Evolutionary conservation across 257 asterid species (phyloP).

Genomic region (Dorcoceras hygrometricum): DNA sequence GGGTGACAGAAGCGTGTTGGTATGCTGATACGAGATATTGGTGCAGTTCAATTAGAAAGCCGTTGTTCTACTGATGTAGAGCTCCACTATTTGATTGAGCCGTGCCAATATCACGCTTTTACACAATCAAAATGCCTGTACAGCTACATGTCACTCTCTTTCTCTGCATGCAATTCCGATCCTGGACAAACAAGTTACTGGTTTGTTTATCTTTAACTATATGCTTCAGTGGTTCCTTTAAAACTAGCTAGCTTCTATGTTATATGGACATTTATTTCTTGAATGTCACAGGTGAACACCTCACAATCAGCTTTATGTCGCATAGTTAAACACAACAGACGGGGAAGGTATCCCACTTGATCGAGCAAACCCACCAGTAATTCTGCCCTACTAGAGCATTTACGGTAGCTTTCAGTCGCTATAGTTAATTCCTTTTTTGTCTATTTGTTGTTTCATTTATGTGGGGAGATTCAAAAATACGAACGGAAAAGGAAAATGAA

Average conservation of each 20-base stretch:
- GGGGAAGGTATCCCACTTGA: not conserved
- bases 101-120: constrained; percentile 99
- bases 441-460: not conserved
- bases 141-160: constrained; percentile 16
- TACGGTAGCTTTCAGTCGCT: not conserved
- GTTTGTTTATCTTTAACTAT: constrained; percentile 7
- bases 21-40: constrained; percentile 61
- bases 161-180: constrained; percentile 23
- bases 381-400: not conserved
- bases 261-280: no score
- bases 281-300: constrained; percentile 7
- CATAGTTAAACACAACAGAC: not conserved
- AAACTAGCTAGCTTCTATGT: not conserved
- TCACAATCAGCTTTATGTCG: constrained; percentile 3
- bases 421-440: not conserved
- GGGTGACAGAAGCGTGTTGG: constrained; percentile 20
- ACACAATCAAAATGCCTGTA: constrained; percentile 8
- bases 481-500: constrained; percentile 11
- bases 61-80: constrained; percentile 43
- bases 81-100: constrained; percentile 90
- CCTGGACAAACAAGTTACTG: constrained; percentile 5
- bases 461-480: not conserved
- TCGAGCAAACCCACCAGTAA: not conserved
- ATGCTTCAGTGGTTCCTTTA: not conserved
- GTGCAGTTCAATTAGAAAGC: constrained; percentile 95